Evolutionary conservation across 179 eudicot genomes (phyloP), one percentile per base, ranked within the genome.

Genomic region (Amaranthus tricolor): DNA sequence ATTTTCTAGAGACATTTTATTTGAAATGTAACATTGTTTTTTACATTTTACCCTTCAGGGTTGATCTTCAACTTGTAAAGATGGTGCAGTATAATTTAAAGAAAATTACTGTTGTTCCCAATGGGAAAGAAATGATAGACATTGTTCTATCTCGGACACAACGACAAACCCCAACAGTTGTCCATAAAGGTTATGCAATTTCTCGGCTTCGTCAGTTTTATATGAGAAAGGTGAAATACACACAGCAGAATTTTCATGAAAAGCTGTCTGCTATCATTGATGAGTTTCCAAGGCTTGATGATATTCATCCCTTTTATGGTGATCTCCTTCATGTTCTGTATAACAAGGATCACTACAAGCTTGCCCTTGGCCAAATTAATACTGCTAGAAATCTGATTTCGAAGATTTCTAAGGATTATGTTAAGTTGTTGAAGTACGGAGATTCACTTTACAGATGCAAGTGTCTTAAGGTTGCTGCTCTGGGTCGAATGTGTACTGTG

Each of bases 61-160:
- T 52, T 62, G 60, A 45, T 0, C 15, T 66, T 61, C 67, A 71
- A 57, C 2, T 71, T 20, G 72, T 60, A 40, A 85, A 78, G 74
- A 92, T 94, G 98, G 97, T 94, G 85, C 97, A 92, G 76, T 94
- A 94, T 74, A 94, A 94, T 66, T 87, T 94, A 8, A 94, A 94
- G 82, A 94, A 89, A 81, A 94, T 94, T 20, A 94, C 96, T 1
- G 91, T 87, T 51, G 96, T 94, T 64, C 96, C 98, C 73, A 88
- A 84, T 72, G 95, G 90, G 82, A 90, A 94, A 83, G 97, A 94
- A 31, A 88, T 94, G 80, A 65, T 94, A 31, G 91, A 92, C 79
- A 94, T 92, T 56, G 91, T 94, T 66, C 93, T 94, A 11, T 90
- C 96, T 50, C 88, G 98, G 24, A 92, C 98, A 16, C 97, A 92